Conservation (phyloP, 1,284 basidiomycete genomes). For the Cystobasidium pallidum region DNA sequence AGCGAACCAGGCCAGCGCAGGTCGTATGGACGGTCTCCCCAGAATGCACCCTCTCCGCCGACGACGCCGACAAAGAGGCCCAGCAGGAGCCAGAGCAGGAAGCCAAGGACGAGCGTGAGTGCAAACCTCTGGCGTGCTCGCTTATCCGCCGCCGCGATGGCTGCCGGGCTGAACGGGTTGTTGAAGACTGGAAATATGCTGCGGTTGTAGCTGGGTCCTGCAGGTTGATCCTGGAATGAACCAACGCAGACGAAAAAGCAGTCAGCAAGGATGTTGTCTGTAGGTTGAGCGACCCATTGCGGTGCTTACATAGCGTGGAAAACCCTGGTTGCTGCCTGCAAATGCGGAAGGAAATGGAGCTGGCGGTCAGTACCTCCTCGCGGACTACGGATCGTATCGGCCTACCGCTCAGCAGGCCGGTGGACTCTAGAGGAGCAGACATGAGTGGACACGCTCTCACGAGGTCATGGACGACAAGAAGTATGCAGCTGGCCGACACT, state of each 20-base stretch:
- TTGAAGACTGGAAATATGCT: constrained; percentile 28
- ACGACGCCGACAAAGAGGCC: constrained; percentile 35
- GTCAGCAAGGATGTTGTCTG: not conserved
- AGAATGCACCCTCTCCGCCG: constrained; percentile 42
- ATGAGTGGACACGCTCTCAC: not conserved
- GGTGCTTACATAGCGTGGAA: constrained; percentile 15
- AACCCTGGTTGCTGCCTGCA: constrained; percentile 11
- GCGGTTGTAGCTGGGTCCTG: constrained; percentile 26
- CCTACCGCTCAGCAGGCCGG: constrained; percentile 12
- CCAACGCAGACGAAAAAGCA: not conserved
- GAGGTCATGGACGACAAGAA: not conserved
- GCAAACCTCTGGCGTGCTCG: constrained; percentile 34
- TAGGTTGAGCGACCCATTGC: not conserved
- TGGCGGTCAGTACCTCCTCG: not conserved
- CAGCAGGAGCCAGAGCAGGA: constrained; percentile 33
- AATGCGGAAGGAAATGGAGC: not conserved
- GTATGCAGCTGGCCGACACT: no score
- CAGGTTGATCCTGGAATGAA: constrained; percentile 28
- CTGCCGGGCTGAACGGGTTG: constrained; percentile 34
- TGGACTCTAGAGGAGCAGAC: constrained; percentile 17
- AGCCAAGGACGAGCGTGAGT: constrained; percentile 29
- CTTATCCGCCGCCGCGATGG: constrained; percentile 23
- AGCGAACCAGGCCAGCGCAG: constrained; percentile 33
- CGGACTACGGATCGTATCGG: not conserved
- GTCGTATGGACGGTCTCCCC: constrained; percentile 26